Conservation (phyloP, 768 basidiomycete genomes). For the Dentipellis fragilis region DNA sequence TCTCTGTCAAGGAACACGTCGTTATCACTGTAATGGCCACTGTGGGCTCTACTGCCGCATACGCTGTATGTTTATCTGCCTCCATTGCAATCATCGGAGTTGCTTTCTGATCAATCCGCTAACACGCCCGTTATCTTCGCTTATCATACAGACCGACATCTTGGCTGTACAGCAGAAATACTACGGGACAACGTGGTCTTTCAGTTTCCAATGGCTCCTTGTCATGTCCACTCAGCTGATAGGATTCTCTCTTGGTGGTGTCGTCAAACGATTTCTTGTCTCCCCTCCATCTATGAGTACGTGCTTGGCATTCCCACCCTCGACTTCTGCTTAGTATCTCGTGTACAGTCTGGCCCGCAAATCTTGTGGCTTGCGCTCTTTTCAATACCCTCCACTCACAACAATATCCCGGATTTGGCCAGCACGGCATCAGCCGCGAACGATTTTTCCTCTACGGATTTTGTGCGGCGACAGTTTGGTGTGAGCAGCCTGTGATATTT, state of each 20-base stretch:
- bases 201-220: constrained; percentile 68
- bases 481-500: constrained; percentile 16
- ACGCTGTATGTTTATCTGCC: constrained; percentile 25
- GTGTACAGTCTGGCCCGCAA: constrained; percentile 53
- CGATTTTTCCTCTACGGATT: constrained; percentile 68
- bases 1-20: constrained; percentile 50
- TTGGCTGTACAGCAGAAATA: constrained; percentile 64
- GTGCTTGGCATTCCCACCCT: constrained; percentile 3
- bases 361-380: constrained; percentile 62
- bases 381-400: constrained; percentile 75
- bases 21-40: constrained; percentile 36
- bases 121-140: neutral
- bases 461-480: constrained; percentile 38
- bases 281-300: constrained; percentile 42
- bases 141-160: constrained; percentile 42
- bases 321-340: no score
- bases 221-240: constrained; percentile 71
- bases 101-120: neutral
- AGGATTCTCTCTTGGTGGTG: constrained; percentile 76
- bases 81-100: neutral
- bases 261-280: constrained; percentile 66
- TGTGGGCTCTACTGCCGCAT: constrained; percentile 29
- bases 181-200: constrained; percentile 38
- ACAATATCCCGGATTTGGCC: constrained; percentile 53
- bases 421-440: constrained; percentile 58